Evolutionary conservation across 176 grass and related monocot species (phyloP), one percentile per base, ranked within the genome.

Genomic region (Thinopyrum elongatum): DNA sequence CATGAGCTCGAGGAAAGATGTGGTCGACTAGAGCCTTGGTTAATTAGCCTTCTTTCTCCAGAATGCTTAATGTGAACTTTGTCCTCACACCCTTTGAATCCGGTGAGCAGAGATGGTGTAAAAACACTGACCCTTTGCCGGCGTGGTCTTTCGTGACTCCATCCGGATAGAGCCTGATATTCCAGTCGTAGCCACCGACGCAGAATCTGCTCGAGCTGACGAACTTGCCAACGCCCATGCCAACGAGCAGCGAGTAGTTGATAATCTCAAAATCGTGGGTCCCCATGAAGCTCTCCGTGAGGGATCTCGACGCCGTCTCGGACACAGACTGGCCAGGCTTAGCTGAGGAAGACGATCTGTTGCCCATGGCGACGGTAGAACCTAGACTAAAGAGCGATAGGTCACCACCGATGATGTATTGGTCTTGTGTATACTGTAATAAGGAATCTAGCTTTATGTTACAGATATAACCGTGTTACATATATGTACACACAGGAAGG

Each of bases 121-220:
- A 17, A 42, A 2, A 61, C 1, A 21, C 7, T 1, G 61, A 76
- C 0, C 11, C 11, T 4, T 3, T 70, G 1, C 9, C 8, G 11
- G 5, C 23, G 7, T 11, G 0, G 12, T 13, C 5, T 16, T 25
- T 17, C 0, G 0, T 0, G 4, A 0, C 4, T 6, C 35, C 62
- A 5, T 69, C 46, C 0, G 72, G 80, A 26, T 21, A 70, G 26
- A 25, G 8, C 3, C 1, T 1, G 46, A 88, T 58, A 12, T 9
- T 59, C 62, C 79, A 83, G 10, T 68, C 25, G 31, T 5, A 14
- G 15, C 65, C 55, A 5, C 19, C 80, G 8, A 62, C 21, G 19
- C 3, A 19, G 80, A 88, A 88, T 12, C 26, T 35, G 70, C 31
- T 4, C 0, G 86, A 87, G 4, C 8, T 26, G 0, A 88, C 22